Evolutionary conservation across 2,329 filamentous ascomycete genomes (phyloP), one percentile per base, ranked within the genome.

Genomic region (Didymella segeticola): DNA sequence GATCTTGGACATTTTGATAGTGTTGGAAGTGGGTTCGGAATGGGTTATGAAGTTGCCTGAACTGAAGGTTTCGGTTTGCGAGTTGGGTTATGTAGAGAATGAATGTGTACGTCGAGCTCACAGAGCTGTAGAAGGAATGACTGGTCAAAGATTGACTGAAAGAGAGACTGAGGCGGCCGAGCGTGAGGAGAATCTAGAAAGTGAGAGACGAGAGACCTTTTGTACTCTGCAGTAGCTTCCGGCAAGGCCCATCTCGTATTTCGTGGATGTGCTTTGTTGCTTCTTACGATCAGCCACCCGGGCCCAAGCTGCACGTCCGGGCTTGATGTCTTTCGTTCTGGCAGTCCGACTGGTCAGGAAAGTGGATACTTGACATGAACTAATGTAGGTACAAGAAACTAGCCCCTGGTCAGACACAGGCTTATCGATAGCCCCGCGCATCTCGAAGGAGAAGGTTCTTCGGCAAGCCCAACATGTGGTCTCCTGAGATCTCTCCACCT

Each of bases 71-170:
- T 54, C 41, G 45, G 23, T 14, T 26, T 45, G 29, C 22, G 30
- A 25, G 14, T 38, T 22, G 37, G 49, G 33, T 20, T 58, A 42
- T 52, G 43, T 43, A 37, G 57, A 57, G 52, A 61, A 47, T 53
- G 52, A 56, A 53, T 56, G 58, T 62, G 47, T 47, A 49, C 31
- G 43, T 57, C 64, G 29, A 69, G 68, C 68, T 68, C 67, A 41
- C 67, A 61, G 68, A 67, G 66, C 66, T 70, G 67, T 62, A 37
- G 56, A 68, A 68, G 50, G 63, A 67, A 56, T 59, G 63, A 61
- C 49, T 60, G 47, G 64, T 64, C 63, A 64, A 65, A 49, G 48
- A 59, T 34, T 59, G 64, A 67, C 64, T 56, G 57, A 66, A 56
- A 56, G 63, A 63, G 56, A 65, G 65, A 67, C 58, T 64, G 54